Percentiles rank a stretch among this genome's conserved stretches.
These are phyloP conservation scores for Saitoella complicata DNA, from an alignment of 805 yeast genomes.

Conservation along the genomic window DNA sequence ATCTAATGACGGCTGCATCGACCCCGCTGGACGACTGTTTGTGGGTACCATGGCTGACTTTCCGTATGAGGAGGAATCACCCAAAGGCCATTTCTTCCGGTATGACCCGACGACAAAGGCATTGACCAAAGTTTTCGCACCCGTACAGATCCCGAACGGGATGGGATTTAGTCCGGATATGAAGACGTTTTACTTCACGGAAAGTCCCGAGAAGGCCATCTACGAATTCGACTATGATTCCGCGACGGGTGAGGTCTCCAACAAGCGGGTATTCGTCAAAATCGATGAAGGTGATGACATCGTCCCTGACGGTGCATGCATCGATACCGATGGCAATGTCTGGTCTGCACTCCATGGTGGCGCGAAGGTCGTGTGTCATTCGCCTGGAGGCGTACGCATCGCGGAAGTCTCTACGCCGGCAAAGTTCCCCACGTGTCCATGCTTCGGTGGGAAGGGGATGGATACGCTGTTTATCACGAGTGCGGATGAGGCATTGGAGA, in stretches of 20 bases:
- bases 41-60: slow-evolving; percentile 55
- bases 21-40: slow-evolving; percentile 61
- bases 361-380: slow-evolving; percentile 23
- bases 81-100: slow-evolving; percentile 38
- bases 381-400: too few relatives aligned
- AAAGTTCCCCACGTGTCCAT: slow-evolving; percentile 52
- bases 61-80: slow-evolving; percentile 26
- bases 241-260: slow-evolving; percentile 22
- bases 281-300: slow-evolving; percentile 15
- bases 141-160: slow-evolving; percentile 54
- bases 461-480: slow-evolving; percentile 53
- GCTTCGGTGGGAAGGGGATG: slow-evolving; percentile 43
- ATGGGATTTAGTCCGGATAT: slow-evolving; percentile 35
- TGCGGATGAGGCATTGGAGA: slow-evolving; percentile 34
- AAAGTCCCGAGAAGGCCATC: slow-evolving; percentile 32
- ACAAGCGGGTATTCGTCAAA: slow-evolving; percentile 27
- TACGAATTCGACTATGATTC: slow-evolving; percentile 32
- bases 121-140: slow-evolving; percentile 19
- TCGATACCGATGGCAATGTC: slow-evolving; percentile 37
- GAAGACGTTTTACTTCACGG: slow-evolving; percentile 35
- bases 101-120: slow-evolving; percentile 21
- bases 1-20: slow-evolving; percentile 74
- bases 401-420: slow-evolving; percentile 30
- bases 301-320: slow-evolving; percentile 71
- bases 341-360: slow-evolving; percentile 57